A percentile compares a stretch with the other conserved stretches of the same genome.
Conservation (phyloP, 2,329 filamentous ascomycete species). For the Byssochlamys sp. region DNA sequence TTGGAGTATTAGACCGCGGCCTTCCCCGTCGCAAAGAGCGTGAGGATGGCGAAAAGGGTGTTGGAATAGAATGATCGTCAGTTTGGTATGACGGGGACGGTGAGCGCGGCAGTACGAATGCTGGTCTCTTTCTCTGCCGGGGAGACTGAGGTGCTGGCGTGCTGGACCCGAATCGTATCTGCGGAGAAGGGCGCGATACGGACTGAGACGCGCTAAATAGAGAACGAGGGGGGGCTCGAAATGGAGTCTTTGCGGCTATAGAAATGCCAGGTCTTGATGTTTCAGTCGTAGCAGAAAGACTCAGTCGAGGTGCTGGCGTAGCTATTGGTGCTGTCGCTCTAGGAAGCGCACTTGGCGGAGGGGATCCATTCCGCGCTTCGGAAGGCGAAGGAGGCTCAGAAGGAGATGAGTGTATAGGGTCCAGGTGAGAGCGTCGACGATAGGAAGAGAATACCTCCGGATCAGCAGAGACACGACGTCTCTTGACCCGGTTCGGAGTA, state of each 20-base stretch:
- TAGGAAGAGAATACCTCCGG: not conserved
- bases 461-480: constrained; percentile 19
- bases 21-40: constrained; percentile 21
- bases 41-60: constrained; percentile 29
- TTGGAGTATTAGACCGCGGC: constrained; percentile 10
- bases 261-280: constrained; percentile 8
- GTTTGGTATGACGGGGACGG: constrained; percentile 19
- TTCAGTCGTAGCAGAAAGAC: constrained; percentile 3
- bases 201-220: constrained; percentile 16
- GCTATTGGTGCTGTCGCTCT: constrained; percentile 1
- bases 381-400: constrained; percentile 6
- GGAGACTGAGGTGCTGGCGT: constrained; percentile 9
- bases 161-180: constrained; percentile 6
- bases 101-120: constrained; percentile 29
- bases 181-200: constrained; percentile 8
- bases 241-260: constrained; percentile 13
- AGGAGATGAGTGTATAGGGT: constrained; percentile 14
- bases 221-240: constrained; percentile 20
- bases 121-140: constrained; percentile 20
- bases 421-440: constrained; percentile 4
- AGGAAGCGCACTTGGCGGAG: constrained; percentile 3
- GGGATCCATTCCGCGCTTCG: constrained; percentile 1
- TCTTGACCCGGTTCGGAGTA: constrained; percentile 19
- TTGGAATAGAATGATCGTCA: constrained; percentile 14
- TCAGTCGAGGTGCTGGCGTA: constrained; percentile 6